phyloP scores from a whole-genome alignment of 495 filamentous ascomycete species.

The Tuber aestivum region DNA sequence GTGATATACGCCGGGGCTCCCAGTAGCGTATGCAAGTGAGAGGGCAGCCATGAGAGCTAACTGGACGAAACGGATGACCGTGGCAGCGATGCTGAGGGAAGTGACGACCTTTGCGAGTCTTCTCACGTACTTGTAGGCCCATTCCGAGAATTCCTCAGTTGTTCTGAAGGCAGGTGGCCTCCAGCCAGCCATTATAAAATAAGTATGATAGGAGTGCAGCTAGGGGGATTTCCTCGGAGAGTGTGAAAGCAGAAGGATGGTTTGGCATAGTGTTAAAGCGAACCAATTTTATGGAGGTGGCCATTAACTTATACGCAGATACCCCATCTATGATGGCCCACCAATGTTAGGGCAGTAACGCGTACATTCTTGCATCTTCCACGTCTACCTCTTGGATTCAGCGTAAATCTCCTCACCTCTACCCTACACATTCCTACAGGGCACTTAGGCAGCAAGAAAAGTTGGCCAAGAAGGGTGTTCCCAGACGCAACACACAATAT shows the following conservation, averaged over 20 bases:
- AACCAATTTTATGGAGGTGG: not conserved
- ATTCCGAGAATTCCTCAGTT: not conserved
- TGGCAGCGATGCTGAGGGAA: not conserved
- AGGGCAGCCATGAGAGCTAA: not conserved
- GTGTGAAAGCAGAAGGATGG: not conserved
- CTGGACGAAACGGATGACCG: not conserved
- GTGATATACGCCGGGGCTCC: slow-evolving; percentile 28
- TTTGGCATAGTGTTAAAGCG: not conserved
- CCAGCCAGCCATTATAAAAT: not conserved
- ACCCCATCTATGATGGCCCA: not conserved
- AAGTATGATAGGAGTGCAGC: not conserved
- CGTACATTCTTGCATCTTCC: not conserved
- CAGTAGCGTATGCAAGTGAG: slow-evolving; percentile 11
- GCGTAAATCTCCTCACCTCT: not conserved
- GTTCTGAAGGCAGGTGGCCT: not conserved
- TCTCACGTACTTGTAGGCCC: not conserved
- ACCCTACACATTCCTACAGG: not conserved
- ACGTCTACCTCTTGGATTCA: not conserved
- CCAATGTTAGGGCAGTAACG: not conserved
- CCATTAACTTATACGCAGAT: not conserved
- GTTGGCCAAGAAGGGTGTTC: not conserved
- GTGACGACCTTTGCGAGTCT: not conserved
- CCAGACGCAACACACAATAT: not conserved
- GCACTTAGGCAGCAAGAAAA: not conserved
- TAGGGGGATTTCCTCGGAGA: not conserved